A percentile compares a stretch with the other conserved stretches of the same genome.
Conservation (phyloP, 2,329 filamentous ascomycete genomes). For the Clonostachys sp. region DNA sequence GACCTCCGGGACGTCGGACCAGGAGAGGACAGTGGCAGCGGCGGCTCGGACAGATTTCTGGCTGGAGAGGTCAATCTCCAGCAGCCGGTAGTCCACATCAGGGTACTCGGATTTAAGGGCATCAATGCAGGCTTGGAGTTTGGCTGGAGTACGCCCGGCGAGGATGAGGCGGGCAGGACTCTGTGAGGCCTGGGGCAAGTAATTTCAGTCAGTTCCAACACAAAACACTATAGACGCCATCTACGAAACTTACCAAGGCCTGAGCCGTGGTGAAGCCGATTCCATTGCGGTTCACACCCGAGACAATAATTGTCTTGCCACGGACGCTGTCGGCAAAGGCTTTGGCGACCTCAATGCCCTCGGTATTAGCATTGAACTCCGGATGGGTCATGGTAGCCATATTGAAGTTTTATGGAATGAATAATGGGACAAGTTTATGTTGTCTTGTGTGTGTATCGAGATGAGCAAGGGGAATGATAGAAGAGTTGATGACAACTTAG, state of each 20-base stretch:
- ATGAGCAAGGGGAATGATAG: not conserved
- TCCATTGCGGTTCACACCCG: slow-evolving; percentile 23
- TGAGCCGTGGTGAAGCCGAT: slow-evolving; percentile 28
- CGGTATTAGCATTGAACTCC: slow-evolving; percentile 10
- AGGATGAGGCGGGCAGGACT: slow-evolving; percentile 29
- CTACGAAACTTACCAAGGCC: slow-evolving; percentile 9
- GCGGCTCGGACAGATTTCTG: slow-evolving; percentile 29
- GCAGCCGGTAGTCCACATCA: slow-evolving; percentile 19
- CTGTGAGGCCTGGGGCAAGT: slow-evolving; percentile 8
- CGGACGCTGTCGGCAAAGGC: slow-evolving; percentile 14
- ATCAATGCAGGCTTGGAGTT: slow-evolving; percentile 26
- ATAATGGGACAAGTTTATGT: not conserved
- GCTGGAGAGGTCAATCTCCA: slow-evolving; percentile 30
- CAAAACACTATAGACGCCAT: no score
- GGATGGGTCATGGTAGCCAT: slow-evolving; percentile 12
- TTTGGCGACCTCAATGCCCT: slow-evolving; percentile 8
- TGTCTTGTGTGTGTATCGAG: not conserved
- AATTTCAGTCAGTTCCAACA: no score
- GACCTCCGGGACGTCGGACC: slow-evolving; percentile 18
- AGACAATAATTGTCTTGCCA: slow-evolving; percentile 26
- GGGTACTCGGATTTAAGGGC: slow-evolving; percentile 22
- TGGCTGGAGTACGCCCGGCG: slow-evolving; percentile 28
- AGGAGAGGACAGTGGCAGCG: slow-evolving; percentile 20
- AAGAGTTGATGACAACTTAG: not conserved
- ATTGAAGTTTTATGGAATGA: not conserved